Percentiles rank a stretch among this genome's conserved stretches.
phyloP scores from a whole-genome alignment of 768 basidiomycete genomes.

The Mrakia hoshinonis region DNA sequence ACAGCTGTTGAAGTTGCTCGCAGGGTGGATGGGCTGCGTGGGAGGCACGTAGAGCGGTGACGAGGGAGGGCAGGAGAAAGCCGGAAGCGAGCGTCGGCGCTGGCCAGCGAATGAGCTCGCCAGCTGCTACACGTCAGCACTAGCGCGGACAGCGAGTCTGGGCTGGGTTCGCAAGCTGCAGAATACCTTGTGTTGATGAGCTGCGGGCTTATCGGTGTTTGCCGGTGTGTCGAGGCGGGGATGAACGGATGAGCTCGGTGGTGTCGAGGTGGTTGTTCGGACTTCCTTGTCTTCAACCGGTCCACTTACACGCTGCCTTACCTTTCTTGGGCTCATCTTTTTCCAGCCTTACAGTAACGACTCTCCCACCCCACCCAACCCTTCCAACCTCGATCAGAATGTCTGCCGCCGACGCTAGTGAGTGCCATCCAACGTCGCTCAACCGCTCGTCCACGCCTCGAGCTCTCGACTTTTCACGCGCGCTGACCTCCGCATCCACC shows the following conservation, averaged over 20 bases:
- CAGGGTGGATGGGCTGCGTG: too few relatives aligned
- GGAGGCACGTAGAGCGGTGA: too few relatives aligned
- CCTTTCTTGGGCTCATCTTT: neutral
- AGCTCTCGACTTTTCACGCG: neutral
- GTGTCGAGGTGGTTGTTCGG: neutral
- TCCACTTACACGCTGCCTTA: neutral
- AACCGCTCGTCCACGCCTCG: neutral
- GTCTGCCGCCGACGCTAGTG: constrained; percentile 9
- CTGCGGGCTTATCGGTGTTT: too few relatives aligned
- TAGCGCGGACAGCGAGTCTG: too few relatives aligned
- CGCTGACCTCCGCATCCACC: neutral
- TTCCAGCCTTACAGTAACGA: constrained; percentile 10
- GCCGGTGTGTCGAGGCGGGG: neutral
- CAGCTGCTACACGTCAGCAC: too few relatives aligned
- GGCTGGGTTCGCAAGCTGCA: too few relatives aligned
- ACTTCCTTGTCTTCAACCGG: neutral
- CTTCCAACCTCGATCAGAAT: neutral
- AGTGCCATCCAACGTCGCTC: neutral
- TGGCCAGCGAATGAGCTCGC: too few relatives aligned
- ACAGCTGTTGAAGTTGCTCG: too few relatives aligned
- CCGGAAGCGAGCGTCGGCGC: too few relatives aligned
- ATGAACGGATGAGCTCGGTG: neutral
- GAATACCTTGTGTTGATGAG: too few relatives aligned
- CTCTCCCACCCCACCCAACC: neutral
- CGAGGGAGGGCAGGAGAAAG: too few relatives aligned